Percentiles rank a stretch among this genome's conserved stretches.
Conservation (phyloP, 306 rosid species). For the Ziziphus jujuba region DNA sequence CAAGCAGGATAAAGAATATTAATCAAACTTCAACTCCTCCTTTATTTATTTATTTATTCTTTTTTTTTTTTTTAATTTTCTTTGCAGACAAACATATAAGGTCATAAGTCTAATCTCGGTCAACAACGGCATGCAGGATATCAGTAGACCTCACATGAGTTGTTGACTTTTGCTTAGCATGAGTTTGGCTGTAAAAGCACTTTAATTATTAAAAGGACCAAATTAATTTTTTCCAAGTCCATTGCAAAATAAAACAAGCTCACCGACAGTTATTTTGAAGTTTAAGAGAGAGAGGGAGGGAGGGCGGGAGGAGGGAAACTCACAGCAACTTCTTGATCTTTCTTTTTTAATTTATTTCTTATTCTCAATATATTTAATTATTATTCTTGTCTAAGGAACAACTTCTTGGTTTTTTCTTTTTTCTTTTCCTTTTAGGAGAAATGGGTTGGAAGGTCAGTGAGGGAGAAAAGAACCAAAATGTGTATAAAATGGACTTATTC, state of each 20-base stretch:
- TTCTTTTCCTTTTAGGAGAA: too few species aligned
- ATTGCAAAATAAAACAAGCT: not conserved
- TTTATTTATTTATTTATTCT: too few species aligned
- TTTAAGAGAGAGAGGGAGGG: not conserved
- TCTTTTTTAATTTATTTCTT: too few species aligned
- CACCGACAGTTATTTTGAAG: not conserved
- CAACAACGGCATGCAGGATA: not conserved
- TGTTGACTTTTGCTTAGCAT: not conserved
- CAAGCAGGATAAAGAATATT: not conserved
- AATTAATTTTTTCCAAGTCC: not conserved
- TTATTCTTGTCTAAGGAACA: not conserved
- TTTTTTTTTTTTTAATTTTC: not conserved
- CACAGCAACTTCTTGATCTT: too few species aligned
- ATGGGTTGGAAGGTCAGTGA: not conserved
- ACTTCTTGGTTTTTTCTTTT: too few species aligned
- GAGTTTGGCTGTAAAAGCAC: not conserved
- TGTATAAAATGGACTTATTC: not conserved
- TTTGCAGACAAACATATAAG: not conserved
- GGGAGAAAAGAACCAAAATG: not conserved
- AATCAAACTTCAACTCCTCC: not conserved
- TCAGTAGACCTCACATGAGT: slow-evolving; percentile 1
- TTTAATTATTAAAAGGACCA: not conserved
- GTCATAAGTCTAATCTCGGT: not conserved
- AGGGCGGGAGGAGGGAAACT: too few species aligned
- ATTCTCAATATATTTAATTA: too few species aligned